phyloP scores from a whole-genome alignment of 345 rosid genomes.

The Balakata baccata region DNA sequence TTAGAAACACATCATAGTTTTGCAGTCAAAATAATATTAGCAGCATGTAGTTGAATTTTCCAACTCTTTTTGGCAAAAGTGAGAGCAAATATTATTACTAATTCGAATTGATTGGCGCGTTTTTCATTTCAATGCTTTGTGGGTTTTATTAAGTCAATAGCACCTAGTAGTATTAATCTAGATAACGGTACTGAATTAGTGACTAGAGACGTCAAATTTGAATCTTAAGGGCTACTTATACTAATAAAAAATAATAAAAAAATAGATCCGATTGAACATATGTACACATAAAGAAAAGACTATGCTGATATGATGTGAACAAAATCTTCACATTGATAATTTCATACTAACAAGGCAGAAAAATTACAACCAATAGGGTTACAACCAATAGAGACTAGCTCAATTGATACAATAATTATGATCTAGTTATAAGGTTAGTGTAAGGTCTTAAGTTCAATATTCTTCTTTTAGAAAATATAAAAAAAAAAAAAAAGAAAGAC shows the following conservation, averaged over 20 bases:
- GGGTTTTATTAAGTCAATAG: not conserved
- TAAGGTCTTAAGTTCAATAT: too few species aligned
- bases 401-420: too few species aligned
- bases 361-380: too few species aligned
- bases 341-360: constrained; percentile 1
- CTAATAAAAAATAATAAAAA: too few species aligned
- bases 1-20: not conserved
- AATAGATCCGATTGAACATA: not conserved
- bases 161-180: too few species aligned
- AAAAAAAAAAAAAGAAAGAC: too few species aligned
- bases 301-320: not conserved
- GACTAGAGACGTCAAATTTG: too few species aligned
- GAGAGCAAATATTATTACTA: not conserved
- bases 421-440: too few species aligned
- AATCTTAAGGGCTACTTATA: too few species aligned
- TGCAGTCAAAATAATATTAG: not conserved
- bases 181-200: too few species aligned
- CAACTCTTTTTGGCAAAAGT: constrained; percentile 2
- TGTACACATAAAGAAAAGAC: not conserved
- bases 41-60: not conserved
- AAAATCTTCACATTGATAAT: not conserved
- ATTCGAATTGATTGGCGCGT: not conserved
- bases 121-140: not conserved
- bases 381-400: too few species aligned
- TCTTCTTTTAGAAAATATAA: too few species aligned